phyloP scores from a whole-genome alignment of 2,329 filamentous ascomycete species.

The Cadophora sp. region DNA sequence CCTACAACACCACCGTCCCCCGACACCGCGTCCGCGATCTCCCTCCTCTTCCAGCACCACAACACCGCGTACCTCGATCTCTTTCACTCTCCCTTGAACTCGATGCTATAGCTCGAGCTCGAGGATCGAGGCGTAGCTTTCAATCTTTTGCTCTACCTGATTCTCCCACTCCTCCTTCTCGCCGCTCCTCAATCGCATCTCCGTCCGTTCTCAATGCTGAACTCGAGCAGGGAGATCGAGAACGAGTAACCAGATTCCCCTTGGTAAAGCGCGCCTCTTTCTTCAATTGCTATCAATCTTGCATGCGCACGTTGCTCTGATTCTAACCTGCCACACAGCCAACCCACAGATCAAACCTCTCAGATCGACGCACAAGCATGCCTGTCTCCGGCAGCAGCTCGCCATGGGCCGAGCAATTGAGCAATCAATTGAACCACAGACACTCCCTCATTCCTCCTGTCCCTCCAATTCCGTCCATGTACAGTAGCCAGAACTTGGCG shows the following conservation, averaged over 20 bases:
- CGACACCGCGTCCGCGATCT: not conserved
- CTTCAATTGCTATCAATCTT: not conserved
- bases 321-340: not conserved
- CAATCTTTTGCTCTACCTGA: not conserved
- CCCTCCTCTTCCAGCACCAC: not conserved
- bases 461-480: slow-evolving; percentile 8
- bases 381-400: not conserved
- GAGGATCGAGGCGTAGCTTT: slow-evolving; percentile 9
- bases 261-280: not conserved
- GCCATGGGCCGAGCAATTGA: slow-evolving; percentile 1
- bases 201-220: not conserved
- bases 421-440: slow-evolving; percentile 1
- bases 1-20: not conserved
- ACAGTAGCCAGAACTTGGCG: not conserved
- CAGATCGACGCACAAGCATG: slow-evolving; percentile 14
- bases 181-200: not conserved
- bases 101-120: not conserved
- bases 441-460: slow-evolving; percentile 18
- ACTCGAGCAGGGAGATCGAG: not conserved
- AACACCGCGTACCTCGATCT: slow-evolving; percentile 1
- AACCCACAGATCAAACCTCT: not conserved
- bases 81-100: not conserved
- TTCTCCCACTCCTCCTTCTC: not conserved
- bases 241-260: not conserved
- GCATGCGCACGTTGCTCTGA: not conserved